These are phyloP conservation scores for Backusella liffmaniae DNA, from an alignment of 192 early-diverging fungal species.

Conservation along the genomic window DNA sequence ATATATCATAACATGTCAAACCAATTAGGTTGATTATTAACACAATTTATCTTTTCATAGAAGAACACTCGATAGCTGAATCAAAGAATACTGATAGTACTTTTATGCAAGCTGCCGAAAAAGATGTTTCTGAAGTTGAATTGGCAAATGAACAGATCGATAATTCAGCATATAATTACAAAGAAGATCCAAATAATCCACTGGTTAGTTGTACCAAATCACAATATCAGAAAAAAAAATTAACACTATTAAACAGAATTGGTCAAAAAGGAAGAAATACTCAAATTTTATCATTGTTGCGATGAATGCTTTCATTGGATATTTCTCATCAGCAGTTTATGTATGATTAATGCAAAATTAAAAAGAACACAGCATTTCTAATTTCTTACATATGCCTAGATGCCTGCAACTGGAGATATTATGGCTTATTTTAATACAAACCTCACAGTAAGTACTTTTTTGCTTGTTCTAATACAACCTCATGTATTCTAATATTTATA, in stretches of 20 bases:
- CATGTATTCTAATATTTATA: neutral
- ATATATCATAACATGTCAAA: neutral
- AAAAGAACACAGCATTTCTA: neutral
- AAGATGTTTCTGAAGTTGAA: conserved; percentile 3
- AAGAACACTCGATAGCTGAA: neutral
- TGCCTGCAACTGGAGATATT: conserved; percentile 21
- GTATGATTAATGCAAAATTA: neutral
- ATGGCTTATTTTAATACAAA: conserved; percentile 20
- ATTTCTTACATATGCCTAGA: neutral
- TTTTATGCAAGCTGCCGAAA: neutral
- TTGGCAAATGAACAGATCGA: neutral
- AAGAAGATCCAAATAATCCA: conserved; percentile 22
- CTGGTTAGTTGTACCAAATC: conserved; percentile 3
- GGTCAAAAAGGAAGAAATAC: conserved; percentile 15
- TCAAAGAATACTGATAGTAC: neutral
- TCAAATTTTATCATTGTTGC: neutral
- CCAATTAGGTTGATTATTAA: neutral
- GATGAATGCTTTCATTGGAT: conserved; percentile 25
- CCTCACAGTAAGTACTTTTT: conserved; percentile 12
- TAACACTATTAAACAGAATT: conserved; percentile 9
- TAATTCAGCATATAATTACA: neutral
- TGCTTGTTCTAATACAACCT: neutral
- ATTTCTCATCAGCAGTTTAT: conserved; percentile 25
- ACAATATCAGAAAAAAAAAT: neutral
- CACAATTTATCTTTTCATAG: neutral